Evolutionary conservation across 1,284 basidiomycete genomes (phyloP).

Genomic region (Rhodotorula sp.): DNA sequence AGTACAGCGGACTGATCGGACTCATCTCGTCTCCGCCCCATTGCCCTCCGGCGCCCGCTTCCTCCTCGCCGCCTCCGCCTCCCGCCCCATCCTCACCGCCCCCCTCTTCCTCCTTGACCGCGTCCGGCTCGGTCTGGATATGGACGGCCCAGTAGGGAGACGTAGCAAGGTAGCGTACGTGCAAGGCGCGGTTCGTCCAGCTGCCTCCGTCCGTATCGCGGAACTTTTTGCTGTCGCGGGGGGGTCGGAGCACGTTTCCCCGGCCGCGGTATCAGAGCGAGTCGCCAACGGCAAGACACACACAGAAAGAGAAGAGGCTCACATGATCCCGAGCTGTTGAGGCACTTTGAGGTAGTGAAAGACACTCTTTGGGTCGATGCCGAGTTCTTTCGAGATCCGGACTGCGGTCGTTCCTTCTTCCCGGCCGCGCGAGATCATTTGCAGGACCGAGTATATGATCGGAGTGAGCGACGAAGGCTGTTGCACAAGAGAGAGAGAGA

Average conservation of each 20-base stretch:
- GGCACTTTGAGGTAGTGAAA: constrained; percentile 78
- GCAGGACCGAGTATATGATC: constrained; percentile 80
- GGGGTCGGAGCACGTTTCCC: too few relatives aligned
- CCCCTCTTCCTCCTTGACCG: constrained; percentile 17
- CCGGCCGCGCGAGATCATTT: constrained; percentile 74
- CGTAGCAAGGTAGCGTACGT: constrained; percentile 43
- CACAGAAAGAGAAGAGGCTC: constrained; percentile 46
- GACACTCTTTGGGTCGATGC: constrained; percentile 83
- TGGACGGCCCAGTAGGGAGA: constrained; percentile 39
- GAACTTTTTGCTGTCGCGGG: constrained; percentile 42
- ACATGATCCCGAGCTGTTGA: constrained; percentile 70
- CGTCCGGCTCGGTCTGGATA: constrained; percentile 26
- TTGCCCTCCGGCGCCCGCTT: background rate
- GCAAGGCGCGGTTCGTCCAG: constrained; percentile 46
- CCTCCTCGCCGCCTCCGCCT: constrained; percentile 10
- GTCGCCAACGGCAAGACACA: background rate
- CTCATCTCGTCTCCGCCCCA: constrained; percentile 3
- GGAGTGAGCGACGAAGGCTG: constrained; percentile 57
- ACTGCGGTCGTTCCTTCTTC: constrained; percentile 73
- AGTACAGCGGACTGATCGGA: constrained; percentile 5
- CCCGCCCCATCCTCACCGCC: constrained; percentile 14
- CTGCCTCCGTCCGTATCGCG: constrained; percentile 38
- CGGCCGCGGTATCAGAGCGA: too few relatives aligned
- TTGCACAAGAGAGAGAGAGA: background rate
- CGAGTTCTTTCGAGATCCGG: constrained; percentile 70